Evolutionary conservation across 2,329 filamentous ascomycete genomes (phyloP).

Genomic region (Neobulgaria alba): DNA sequence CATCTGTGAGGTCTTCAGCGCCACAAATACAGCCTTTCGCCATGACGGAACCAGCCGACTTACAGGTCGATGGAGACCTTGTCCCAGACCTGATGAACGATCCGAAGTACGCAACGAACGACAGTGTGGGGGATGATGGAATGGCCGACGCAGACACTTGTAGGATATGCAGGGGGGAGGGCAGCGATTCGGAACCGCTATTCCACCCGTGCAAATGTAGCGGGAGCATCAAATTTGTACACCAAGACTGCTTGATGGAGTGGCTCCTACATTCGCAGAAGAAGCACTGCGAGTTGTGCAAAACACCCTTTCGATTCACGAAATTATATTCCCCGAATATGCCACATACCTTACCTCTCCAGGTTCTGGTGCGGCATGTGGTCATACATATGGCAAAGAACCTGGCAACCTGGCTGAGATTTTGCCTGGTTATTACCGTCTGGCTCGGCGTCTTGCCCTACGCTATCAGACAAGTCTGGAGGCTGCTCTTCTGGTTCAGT

Average conservation of each 20-base stretch:
- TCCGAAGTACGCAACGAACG: slow-evolving; percentile 38
- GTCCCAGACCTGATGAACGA: slow-evolving; percentile 49
- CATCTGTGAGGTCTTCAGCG: background rate
- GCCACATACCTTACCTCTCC: slow-evolving; percentile 72
- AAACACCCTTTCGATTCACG: slow-evolving; percentile 95
- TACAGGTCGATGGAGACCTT: background rate
- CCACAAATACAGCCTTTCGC: background rate
- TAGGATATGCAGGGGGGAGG: slow-evolving; percentile 91
- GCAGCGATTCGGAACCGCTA: slow-evolving; percentile 69
- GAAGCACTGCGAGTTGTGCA: slow-evolving; percentile 99
- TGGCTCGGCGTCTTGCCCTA: slow-evolving; percentile 88
- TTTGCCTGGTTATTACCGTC: slow-evolving; percentile 68
- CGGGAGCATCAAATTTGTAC: slow-evolving; percentile 96
- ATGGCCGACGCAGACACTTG: slow-evolving; percentile 61
- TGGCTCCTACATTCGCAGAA: slow-evolving; percentile 98
- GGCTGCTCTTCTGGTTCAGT: slow-evolving; percentile 74
- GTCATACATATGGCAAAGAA: slow-evolving; percentile 63
- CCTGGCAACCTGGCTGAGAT: slow-evolving; percentile 69
- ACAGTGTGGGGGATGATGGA: slow-evolving; percentile 25
- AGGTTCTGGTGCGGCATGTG: slow-evolving; percentile 74
- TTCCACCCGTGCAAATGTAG: slow-evolving; percentile 99
- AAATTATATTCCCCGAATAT: slow-evolving; percentile 94
- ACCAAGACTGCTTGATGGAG: slow-evolving; percentile 97
- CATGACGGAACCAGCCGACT: background rate
- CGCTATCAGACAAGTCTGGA: slow-evolving; percentile 85